Percentiles rank a stretch among this genome's conserved stretches.
These are phyloP conservation scores for Pseudocercospora vitis DNA, from an alignment of 2,329 filamentous ascomycete genomes.

Conservation along the genomic window DNA sequence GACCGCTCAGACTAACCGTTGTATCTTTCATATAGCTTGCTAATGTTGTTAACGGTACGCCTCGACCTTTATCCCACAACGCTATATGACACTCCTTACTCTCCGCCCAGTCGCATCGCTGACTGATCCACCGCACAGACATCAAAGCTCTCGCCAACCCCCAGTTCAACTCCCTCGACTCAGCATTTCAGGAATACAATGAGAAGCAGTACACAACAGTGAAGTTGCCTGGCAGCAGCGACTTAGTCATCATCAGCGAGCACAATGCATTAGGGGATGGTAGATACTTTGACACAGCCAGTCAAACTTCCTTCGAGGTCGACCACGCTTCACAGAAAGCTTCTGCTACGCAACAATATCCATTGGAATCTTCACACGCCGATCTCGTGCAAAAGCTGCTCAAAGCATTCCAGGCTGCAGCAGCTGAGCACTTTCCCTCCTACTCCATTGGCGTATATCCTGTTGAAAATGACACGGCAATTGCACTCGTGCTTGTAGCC, in stretches of 20 bases:
- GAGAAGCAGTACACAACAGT: constrained; percentile 88
- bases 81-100: too few relatives aligned
- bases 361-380: constrained; percentile 71
- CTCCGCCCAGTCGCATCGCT: too few relatives aligned
- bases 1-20: constrained; percentile 33
- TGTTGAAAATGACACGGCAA: constrained; percentile 68
- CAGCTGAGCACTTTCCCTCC: constrained; percentile 83
- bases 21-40: constrained; percentile 62
- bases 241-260: constrained; percentile 76
- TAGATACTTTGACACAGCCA: constrained; percentile 88
- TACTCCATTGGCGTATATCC: constrained; percentile 82
- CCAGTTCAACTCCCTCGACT: constrained; percentile 69
- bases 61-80: too few relatives aligned
- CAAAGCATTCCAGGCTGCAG: constrained; percentile 73
- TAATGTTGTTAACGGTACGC: constrained; percentile 80
- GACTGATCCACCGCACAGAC: constrained; percentile 55
- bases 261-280: constrained; percentile 79
- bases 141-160: constrained; percentile 82
- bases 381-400: constrained; percentile 82
- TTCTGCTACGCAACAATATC: constrained; percentile 75
- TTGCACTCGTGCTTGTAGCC: constrained; percentile 82
- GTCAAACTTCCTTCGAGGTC: constrained; percentile 82
- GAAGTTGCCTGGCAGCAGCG: constrained; percentile 83
- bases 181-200: constrained; percentile 92
- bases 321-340: constrained; percentile 85